These are phyloP conservation scores for Leptomonas pyrrhocoris DNA, from an alignment of 208 protist species.

Conservation along the genomic window DNA sequence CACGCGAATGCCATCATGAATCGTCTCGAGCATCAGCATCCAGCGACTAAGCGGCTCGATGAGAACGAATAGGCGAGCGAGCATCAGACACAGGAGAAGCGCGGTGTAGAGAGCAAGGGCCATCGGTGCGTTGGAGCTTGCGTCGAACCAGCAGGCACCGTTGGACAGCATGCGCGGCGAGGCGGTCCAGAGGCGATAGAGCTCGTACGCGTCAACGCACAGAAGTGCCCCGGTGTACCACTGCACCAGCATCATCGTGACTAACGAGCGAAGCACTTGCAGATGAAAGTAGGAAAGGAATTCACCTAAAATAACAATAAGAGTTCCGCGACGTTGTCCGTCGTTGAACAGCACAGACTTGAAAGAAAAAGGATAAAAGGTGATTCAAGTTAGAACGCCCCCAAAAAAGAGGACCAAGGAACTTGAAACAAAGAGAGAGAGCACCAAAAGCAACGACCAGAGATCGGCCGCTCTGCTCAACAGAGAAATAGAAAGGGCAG, in stretches of 20 bases:
- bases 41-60: conserved; percentile 64
- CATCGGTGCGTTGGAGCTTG: conserved; percentile 40
- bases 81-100: conserved; percentile 44
- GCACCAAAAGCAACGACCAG: too few species aligned
- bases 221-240: conserved; percentile 55
- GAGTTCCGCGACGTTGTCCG: too few species aligned
- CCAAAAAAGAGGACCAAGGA: too few species aligned
- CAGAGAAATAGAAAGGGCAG: too few species aligned
- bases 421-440: too few species aligned
- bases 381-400: too few species aligned
- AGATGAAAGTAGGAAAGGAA: background rate
- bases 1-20: conserved; percentile 49
- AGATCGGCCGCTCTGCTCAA: too few species aligned
- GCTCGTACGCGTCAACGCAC: conserved; percentile 34
- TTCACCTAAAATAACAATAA: background rate
- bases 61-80: conserved; percentile 54
- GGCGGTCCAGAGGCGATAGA: conserved; percentile 37
- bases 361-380: too few species aligned
- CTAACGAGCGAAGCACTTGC: background rate
- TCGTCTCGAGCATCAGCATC: conserved; percentile 49
- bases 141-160: conserved; percentile 56
- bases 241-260: conserved; percentile 49
- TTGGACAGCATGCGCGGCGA: conserved; percentile 20
- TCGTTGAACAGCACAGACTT: too few species aligned
- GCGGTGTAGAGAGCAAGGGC: conserved; percentile 38